Evolutionary conservation across 2,329 filamentous ascomycete species (phyloP), one percentile per base, ranked within the genome.

Genomic region (Bretziella fagacearum): DNA sequence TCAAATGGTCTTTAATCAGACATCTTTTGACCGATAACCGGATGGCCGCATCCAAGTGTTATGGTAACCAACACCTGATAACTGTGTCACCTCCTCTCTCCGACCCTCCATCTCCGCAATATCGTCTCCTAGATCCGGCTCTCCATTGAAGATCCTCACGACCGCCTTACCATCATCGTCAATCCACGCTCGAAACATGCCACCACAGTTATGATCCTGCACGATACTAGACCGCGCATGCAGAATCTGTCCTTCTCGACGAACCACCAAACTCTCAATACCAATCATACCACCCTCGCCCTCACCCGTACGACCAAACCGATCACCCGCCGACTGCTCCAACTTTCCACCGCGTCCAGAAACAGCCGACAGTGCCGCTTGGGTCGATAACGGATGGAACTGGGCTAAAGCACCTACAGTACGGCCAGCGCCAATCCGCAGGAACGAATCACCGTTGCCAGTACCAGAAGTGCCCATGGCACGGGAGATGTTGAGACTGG

Each of bases 281-380:
- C 84, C 86, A 55, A 94, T 93, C 42, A 94, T 81, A 0, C 86
- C 86, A 1, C 84, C 86, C 57, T 83, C 74, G 0, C 86, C 86
- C 58, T 93, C 85, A 2, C 82, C 81, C 0, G 79, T 82, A 3
- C 42, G 32, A 1, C 69, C 69, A 81, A 84, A 91, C 35, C 84
- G 69, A 18, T 78, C 67, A 0, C 77, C 84, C 0, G 86, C 84
- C 52, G 79, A 85, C 53, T 66, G 70, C 59, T 87, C 73, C 17
- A 94, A 66, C 56, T 87, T 77, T 0, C 86, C 86, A 0, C 68
- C 69, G 0, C 71, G 75, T 0, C 86, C 87, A 0, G 78, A 70
- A 7, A 94, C 70, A 17, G 72, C 71, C 0, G 41, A 66, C 6
- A 89, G 59, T 0, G 84, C 80, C 1, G 65, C 57, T 1, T 71